These are phyloP conservation scores for Catenaria anguillulae DNA, from an alignment of 371 early-diverging fungal species.

Conservation along the genomic window DNA sequence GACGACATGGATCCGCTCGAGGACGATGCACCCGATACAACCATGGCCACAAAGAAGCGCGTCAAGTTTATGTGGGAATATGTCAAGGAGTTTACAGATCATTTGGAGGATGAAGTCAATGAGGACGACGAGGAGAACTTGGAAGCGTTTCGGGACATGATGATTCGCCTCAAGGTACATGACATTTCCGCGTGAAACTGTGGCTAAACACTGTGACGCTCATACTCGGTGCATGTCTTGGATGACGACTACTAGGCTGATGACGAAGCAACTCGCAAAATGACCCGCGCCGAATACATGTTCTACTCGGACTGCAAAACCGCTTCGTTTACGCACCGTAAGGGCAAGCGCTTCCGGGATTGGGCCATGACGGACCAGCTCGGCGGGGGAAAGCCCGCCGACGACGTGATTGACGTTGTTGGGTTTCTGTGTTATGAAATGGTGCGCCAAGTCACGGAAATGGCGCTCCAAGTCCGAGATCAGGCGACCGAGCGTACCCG, in stretches of 20 bases:
- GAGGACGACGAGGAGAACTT: conserved; percentile 72
- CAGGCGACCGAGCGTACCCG: conserved; percentile 21
- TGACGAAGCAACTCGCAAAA: conserved; percentile 80
- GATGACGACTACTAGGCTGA: conserved; percentile 34
- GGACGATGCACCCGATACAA: conserved; percentile 27
- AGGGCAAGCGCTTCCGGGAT: conserved; percentile 83
- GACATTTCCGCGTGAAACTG: not conserved
- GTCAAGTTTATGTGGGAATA: conserved; percentile 86
- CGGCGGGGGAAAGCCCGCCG: conserved; percentile 75
- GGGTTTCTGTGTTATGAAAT: conserved; percentile 95
- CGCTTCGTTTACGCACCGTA: conserved; percentile 93
- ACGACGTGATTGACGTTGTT: conserved; percentile 89
- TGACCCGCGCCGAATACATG: conserved; percentile 97
- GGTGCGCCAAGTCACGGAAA: conserved; percentile 80
- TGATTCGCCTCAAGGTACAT: conserved; percentile 28
- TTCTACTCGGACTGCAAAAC: conserved; percentile 96
- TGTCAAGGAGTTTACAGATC: conserved; percentile 61
- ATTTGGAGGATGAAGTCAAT: conserved; percentile 47
- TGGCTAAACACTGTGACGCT: too few species aligned
- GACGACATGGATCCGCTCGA: conserved; percentile 52
- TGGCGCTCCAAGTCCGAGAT: conserved; percentile 61
- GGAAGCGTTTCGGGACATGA: conserved; percentile 73
- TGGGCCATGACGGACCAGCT: conserved; percentile 82
- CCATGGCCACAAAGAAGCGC: conserved; percentile 33
- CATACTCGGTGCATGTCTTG: too few species aligned